Conservation (phyloP, 2,329 filamentous ascomycete genomes). For the Monosporascus sp. region DNA sequence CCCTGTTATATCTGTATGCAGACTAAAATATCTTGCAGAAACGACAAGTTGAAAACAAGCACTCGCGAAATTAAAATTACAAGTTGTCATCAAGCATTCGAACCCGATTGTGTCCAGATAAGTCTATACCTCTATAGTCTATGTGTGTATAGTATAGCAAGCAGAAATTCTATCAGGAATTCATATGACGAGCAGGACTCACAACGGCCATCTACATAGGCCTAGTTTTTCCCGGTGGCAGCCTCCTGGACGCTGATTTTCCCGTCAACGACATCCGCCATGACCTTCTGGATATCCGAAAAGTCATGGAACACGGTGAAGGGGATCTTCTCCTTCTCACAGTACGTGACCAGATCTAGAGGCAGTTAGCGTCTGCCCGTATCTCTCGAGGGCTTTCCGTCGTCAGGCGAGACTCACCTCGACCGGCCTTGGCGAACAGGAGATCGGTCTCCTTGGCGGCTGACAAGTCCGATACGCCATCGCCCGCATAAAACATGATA, state of each 20-base stretch:
- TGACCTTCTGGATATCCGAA: conserved; percentile 68
- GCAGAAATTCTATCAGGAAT: background rate
- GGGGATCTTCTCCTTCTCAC: conserved; percentile 75
- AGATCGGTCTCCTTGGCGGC: conserved; percentile 90
- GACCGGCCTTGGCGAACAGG: conserved; percentile 86
- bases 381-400: background rate
- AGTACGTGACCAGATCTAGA: conserved; percentile 79
- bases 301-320: conserved; percentile 87
- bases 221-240: conserved; percentile 40
- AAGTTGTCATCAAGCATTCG: no score
- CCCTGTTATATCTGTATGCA: no score
- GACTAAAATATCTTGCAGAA: no score
- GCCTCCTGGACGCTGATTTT: conserved; percentile 66
- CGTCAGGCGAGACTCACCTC: conserved; percentile 49
- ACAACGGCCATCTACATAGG: background rate
- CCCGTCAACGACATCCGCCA: conserved; percentile 71
- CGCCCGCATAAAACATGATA: conserved; percentile 88
- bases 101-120: no score
- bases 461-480: conserved; percentile 87
- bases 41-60: no score
- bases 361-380: conserved; percentile 8
- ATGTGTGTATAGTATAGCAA: background rate
- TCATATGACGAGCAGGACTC: no score
- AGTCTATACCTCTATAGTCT: background rate
- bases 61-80: no score